Conservation (phyloP, 495 filamentous ascomycete species). For the Penicillium parvum region DNA sequence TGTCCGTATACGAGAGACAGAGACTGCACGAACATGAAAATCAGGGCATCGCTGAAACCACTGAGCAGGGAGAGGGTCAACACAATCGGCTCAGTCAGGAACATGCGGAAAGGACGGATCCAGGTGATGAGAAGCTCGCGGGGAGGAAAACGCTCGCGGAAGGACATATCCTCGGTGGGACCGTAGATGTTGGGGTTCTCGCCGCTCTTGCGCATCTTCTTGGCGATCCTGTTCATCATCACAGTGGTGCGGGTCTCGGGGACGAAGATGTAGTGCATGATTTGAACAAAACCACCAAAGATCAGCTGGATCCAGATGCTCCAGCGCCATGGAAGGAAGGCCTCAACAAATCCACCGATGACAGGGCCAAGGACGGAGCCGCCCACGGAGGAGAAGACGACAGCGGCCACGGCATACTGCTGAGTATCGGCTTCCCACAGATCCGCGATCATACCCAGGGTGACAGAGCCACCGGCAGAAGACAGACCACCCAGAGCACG, state of each 20-base stretch:
- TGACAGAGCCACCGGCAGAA: conserved; percentile 60
- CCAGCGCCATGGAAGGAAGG: conserved; percentile 50
- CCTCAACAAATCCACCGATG: conserved; percentile 55
- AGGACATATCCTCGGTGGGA: conserved; percentile 56
- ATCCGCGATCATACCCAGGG: conserved; percentile 59
- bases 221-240: conserved; percentile 58
- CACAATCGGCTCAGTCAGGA: conserved; percentile 59
- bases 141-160: conserved; percentile 54
- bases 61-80: conserved; percentile 53
- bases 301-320: conserved; percentile 58
- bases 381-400: conserved; percentile 62
- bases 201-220: conserved; percentile 47
- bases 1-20: conserved; percentile 56
- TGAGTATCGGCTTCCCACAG: conserved; percentile 58
- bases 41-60: conserved; percentile 59
- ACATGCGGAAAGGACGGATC: conserved; percentile 60
- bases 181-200: conserved; percentile 56
- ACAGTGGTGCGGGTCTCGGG: conserved; percentile 56
- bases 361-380: conserved; percentile 60
- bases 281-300: conserved; percentile 53
- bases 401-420: conserved; percentile 56
- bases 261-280: conserved; percentile 49
- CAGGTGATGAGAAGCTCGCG: conserved; percentile 53
- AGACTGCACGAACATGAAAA: conserved; percentile 65
- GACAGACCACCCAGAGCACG: conserved; percentile 55